phyloP scores from a whole-genome alignment of 2,329 filamentous ascomycete species.

The Tolypocladium pustulatum region DNA sequence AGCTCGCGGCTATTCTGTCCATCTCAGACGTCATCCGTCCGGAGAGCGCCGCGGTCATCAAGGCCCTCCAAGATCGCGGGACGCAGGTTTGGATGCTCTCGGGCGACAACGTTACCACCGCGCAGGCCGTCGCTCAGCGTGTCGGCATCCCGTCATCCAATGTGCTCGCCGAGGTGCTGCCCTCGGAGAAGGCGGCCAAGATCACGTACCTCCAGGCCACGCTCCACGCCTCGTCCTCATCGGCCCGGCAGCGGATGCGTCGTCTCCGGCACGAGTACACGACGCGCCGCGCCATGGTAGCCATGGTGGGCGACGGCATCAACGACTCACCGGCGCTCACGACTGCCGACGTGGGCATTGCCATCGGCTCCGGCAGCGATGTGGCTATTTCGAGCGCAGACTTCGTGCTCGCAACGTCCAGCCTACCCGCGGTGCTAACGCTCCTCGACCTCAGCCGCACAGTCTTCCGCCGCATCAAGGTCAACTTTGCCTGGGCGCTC shows the following conservation, averaged over 20 bases:
- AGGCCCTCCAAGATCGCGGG: conserved; percentile 50
- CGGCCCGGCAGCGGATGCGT: neutral
- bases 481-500: conserved; percentile 81
- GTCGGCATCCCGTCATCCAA: conserved; percentile 65
- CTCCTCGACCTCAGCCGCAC: conserved; percentile 59
- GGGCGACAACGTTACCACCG: conserved; percentile 81
- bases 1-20: conserved; percentile 56
- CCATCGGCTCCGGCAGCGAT: conserved; percentile 74
- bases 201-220: conserved; percentile 52
- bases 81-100: conserved; percentile 86
- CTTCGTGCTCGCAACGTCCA: conserved; percentile 70
- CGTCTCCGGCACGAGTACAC: conserved; percentile 11
- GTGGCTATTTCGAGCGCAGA: conserved; percentile 72
- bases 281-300: conserved; percentile 44
- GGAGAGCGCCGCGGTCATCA: conserved; percentile 57
- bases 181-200: conserved; percentile 69
- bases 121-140: conserved; percentile 62
- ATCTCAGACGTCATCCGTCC: conserved; percentile 73
- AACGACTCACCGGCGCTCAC: conserved; percentile 79
- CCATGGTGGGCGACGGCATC: conserved; percentile 84
- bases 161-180: conserved; percentile 79
- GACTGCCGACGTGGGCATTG: conserved; percentile 73
- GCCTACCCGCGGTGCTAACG: conserved; percentile 59
- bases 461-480: conserved; percentile 68
- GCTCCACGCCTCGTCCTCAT: conserved; percentile 22